These are phyloP conservation scores for Actinomucor elegans DNA, from an alignment of 371 early-diverging fungal genomes.

Conservation along the genomic window DNA sequence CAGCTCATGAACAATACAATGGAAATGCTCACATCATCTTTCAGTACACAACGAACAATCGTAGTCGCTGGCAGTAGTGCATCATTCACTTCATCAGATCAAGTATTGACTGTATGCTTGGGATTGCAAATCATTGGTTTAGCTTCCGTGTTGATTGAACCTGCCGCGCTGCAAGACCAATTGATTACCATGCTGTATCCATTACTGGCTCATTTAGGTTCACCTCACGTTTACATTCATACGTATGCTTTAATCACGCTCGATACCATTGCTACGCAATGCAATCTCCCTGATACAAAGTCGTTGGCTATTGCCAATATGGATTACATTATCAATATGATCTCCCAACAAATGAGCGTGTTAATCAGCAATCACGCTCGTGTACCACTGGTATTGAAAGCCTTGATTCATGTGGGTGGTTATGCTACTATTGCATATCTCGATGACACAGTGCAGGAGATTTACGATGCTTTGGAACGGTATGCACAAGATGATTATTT, in stretches of 20 bases:
- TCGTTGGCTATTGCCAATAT: slow-evolving; percentile 54
- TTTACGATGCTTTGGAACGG: slow-evolving; percentile 59
- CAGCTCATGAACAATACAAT: slow-evolving; percentile 24
- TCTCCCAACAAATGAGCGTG: slow-evolving; percentile 49
- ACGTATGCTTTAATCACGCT: slow-evolving; percentile 43
- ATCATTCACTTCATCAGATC: too few species aligned
- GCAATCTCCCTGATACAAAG: slow-evolving; percentile 27
- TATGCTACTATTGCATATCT: slow-evolving; percentile 45
- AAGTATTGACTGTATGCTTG: slow-evolving; percentile 32
- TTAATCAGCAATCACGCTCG: slow-evolving; percentile 40
- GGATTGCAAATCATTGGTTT: slow-evolving; percentile 33
- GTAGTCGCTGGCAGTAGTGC: too few species aligned
- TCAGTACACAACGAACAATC: too few species aligned
- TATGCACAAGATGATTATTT: slow-evolving; percentile 35
- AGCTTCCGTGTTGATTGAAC: slow-evolving; percentile 18
- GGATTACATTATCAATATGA: slow-evolving; percentile 65
- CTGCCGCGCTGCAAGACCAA: slow-evolving; percentile 28
- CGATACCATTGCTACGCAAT: slow-evolving; percentile 32
- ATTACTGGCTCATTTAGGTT: slow-evolving; percentile 56
- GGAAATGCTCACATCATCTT: slow-evolving; percentile 12
- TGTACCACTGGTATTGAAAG: slow-evolving; percentile 57
- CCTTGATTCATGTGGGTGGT: slow-evolving; percentile 55
- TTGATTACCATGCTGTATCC: slow-evolving; percentile 60
- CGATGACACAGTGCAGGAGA: slow-evolving; percentile 59
- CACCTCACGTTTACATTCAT: slow-evolving; percentile 34